These are phyloP conservation scores for Chloranthus sessilifolius DNA, from an alignment of 164 flowering plant species.

Conservation along the genomic window DNA sequence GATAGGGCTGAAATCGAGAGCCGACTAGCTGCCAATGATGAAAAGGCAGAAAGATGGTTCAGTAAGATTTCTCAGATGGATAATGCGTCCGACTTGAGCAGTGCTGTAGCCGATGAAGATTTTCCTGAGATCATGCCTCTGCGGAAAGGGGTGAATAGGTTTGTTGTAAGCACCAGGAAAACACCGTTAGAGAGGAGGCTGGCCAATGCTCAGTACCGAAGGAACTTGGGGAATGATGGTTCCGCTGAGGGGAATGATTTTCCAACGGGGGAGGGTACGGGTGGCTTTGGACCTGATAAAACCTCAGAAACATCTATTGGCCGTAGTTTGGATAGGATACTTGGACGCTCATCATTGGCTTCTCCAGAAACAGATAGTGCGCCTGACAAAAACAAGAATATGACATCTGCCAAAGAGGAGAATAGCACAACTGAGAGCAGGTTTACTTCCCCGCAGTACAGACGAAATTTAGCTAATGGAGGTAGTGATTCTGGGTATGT, in stretches of 20 bases:
- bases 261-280: slow-evolving; percentile 10
- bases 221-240: slow-evolving; percentile 31
- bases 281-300: slow-evolving; percentile 10
- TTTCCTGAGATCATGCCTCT: slow-evolving; percentile 72
- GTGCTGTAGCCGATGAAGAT: slow-evolving; percentile 48
- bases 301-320: slow-evolving; percentile 18
- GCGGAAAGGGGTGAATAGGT: slow-evolving; percentile 66
- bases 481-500: slow-evolving; percentile 38
- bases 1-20: slow-evolving; percentile 30
- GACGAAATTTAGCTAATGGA: slow-evolving; percentile 4
- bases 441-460: slow-evolving; percentile 14
- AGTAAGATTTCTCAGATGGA: slow-evolving; percentile 61
- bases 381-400: slow-evolving; percentile 2
- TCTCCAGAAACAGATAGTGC: slow-evolving; percentile 14
- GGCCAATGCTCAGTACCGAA: slow-evolving; percentile 36
- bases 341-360: slow-evolving; percentile 31
- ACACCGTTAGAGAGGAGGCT: slow-evolving; percentile 65
- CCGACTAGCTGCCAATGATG: slow-evolving; percentile 48
- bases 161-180: slow-evolving; percentile 72
- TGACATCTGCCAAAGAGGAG: slow-evolving; percentile 2
- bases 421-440: slow-evolving; percentile 9
- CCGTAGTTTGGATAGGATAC: slow-evolving; percentile 36
- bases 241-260: slow-evolving; percentile 18
- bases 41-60: slow-evolving; percentile 60
- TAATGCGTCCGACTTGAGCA: slow-evolving; percentile 34